Percentiles rank a stretch among this genome's conserved stretches.
Conservation (phyloP, 1,284 basidiomycete species). For the Apiotrichum porosum region DNA sequence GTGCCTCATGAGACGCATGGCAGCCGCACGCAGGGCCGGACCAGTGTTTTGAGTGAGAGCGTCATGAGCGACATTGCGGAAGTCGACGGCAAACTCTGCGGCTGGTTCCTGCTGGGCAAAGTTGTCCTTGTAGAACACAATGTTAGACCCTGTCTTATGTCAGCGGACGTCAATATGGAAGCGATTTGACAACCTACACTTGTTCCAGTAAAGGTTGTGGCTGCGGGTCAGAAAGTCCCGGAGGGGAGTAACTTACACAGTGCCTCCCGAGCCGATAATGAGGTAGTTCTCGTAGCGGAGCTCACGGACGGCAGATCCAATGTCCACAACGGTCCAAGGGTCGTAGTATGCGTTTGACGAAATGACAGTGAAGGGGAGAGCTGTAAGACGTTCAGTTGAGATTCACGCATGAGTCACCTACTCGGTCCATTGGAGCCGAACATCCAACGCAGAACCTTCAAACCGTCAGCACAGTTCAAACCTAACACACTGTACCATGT, state of each 20-base stretch:
- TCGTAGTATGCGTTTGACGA: slow-evolving; percentile 14
- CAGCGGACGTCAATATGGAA: no score
- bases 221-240: no score
- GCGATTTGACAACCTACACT: no score
- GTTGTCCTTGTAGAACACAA: slow-evolving; percentile 23
- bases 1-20: slow-evolving; percentile 24
- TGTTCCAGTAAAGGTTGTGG: slow-evolving; percentile 34
- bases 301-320: slow-evolving; percentile 24
- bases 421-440: slow-evolving; percentile 11
- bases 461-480: no score
- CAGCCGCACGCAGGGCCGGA: slow-evolving; percentile 5
- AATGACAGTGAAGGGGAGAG: background rate
- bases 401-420: no score
- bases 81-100: slow-evolving; percentile 32
- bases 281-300: slow-evolving; percentile 23
- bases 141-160: no score
- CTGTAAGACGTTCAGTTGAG: no score
- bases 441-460: slow-evolving; percentile 33
- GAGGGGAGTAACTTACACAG: slow-evolving; percentile 8
- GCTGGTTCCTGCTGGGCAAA: slow-evolving; percentile 26
- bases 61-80: slow-evolving; percentile 22
- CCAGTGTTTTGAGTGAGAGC: slow-evolving; percentile 22
- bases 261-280: slow-evolving; percentile 29
- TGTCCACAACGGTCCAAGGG: slow-evolving; percentile 7
- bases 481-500: slow-evolving; percentile 3